Conservation (phyloP, 2,329 filamentous ascomycete genomes). For the Penicillium janthinellum region DNA sequence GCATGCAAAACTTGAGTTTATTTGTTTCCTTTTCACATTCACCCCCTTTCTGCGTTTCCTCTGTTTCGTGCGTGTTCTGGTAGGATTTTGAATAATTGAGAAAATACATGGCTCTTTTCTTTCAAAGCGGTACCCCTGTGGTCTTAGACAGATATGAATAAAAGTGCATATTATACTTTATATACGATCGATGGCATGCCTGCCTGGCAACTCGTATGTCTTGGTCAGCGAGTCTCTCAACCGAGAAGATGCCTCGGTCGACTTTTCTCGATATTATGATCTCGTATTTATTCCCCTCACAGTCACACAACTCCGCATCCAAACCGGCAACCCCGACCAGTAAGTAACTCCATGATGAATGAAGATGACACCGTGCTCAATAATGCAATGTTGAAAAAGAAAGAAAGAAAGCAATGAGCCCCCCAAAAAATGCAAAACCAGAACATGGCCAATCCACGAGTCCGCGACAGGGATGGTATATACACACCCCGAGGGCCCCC, state of each 20-base stretch:
- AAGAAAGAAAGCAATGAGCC: neutral
- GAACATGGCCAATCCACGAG: neutral
- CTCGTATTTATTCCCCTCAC: neutral
- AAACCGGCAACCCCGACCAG: neutral
- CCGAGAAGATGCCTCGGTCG: neutral
- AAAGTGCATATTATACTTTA: constrained; percentile 3
- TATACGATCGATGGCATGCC: neutral
- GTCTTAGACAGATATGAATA: neutral
- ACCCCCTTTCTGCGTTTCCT: neutral
- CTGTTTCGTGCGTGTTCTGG: constrained; percentile 13
- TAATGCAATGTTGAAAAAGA: constrained; percentile 28
- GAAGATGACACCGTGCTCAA: constrained; percentile 16
- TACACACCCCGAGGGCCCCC: too few relatives aligned
- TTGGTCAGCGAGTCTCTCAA: neutral
- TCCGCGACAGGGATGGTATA: neutral
- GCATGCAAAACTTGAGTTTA: constrained; percentile 14
- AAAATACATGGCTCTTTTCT: constrained; percentile 19
- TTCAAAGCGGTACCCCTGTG: neutral
- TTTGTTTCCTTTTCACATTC: constrained; percentile 7
- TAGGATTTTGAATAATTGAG: constrained; percentile 28
- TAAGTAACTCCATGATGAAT: constrained; percentile 27
- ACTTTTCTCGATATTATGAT: constrained; percentile 1
- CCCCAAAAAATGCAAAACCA: neutral
- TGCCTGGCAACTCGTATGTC: neutral
- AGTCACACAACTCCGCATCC: neutral